phyloP scores from a whole-genome alignment of 148 eudicot species.

The Agrostemma githago region DNA sequence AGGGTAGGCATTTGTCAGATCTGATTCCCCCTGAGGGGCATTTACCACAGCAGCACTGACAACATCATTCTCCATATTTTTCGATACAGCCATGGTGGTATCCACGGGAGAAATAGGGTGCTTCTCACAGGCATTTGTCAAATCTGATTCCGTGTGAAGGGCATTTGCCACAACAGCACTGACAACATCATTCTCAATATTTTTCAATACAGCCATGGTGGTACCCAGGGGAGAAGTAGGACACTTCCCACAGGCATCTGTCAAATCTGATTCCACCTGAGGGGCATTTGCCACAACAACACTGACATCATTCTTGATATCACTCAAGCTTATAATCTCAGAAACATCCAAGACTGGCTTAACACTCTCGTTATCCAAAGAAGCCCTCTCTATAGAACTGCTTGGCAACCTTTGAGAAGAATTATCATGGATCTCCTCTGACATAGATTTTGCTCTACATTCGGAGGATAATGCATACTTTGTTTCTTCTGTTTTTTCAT shows the following conservation, averaged over 20 bases:
- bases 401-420: neutral
- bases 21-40: too few relatives aligned
- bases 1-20: too few relatives aligned
- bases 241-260: too few relatives aligned
- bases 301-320: neutral
- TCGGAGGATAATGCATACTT: neutral
- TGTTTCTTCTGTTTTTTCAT: conserved; percentile 10
- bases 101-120: too few relatives aligned
- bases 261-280: neutral
- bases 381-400: conserved; percentile 2
- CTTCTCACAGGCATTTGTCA: too few relatives aligned
- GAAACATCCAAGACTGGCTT: conserved; percentile 3
- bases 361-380: conserved; percentile 2
- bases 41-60: too few relatives aligned
- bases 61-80: neutral
- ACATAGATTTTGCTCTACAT: neutral
- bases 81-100: neutral
- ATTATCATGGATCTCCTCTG: neutral
- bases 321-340: neutral
- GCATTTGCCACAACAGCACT: too few relatives aligned
- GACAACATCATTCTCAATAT: neutral
- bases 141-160: too few relatives aligned
- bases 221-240: too few relatives aligned
- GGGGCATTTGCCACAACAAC: neutral
- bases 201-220: neutral